phyloP scores from a whole-genome alignment of 169 alveolate species.

The Babesia bigemina region DNA sequence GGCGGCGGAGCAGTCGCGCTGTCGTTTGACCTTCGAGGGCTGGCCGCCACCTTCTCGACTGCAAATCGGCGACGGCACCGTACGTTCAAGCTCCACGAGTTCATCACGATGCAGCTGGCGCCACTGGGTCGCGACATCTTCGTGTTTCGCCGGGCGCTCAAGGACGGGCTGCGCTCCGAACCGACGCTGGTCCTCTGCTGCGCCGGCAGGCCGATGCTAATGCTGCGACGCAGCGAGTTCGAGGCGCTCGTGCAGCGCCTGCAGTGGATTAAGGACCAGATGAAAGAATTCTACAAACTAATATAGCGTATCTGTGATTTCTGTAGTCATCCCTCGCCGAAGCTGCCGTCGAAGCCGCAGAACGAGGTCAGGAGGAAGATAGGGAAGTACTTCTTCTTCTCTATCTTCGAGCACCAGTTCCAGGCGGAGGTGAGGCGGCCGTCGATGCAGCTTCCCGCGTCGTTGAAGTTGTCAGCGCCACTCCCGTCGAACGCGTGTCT shows the following conservation, averaged over 20 bases:
- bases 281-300: slow-evolving; percentile 40
- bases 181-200: slow-evolving; percentile 70
- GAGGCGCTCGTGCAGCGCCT: slow-evolving; percentile 39
- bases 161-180: slow-evolving; percentile 53
- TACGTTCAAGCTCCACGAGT: not conserved
- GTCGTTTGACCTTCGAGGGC: slow-evolving; percentile 36
- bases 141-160: slow-evolving; percentile 48
- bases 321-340: slow-evolving; percentile 40
- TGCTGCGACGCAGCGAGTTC: slow-evolving; percentile 54
- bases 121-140: slow-evolving; percentile 54
- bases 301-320: slow-evolving; percentile 17
- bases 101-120: slow-evolving; percentile 14
- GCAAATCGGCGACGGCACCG: slow-evolving; percentile 28
- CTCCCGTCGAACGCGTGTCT: slow-evolving; percentile 93
- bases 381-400: slow-evolving; percentile 89
- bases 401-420: slow-evolving; percentile 92
- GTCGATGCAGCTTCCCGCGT: slow-evolving; percentile 94
- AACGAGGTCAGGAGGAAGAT: slow-evolving; percentile 90
- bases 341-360: slow-evolving; percentile 89
- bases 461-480: slow-evolving; percentile 93
- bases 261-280: slow-evolving; percentile 53
- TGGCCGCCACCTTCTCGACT: slow-evolving; percentile 66
- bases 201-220: slow-evolving; percentile 64
- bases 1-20: slow-evolving; percentile 44
- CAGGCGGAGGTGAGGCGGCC: slow-evolving; percentile 93